A percentile compares a stretch with the other conserved stretches of the same genome.
Evolutionary conservation across 2,329 filamentous ascomycete species (phyloP).

Genomic region (Didymella exigua): DNA sequence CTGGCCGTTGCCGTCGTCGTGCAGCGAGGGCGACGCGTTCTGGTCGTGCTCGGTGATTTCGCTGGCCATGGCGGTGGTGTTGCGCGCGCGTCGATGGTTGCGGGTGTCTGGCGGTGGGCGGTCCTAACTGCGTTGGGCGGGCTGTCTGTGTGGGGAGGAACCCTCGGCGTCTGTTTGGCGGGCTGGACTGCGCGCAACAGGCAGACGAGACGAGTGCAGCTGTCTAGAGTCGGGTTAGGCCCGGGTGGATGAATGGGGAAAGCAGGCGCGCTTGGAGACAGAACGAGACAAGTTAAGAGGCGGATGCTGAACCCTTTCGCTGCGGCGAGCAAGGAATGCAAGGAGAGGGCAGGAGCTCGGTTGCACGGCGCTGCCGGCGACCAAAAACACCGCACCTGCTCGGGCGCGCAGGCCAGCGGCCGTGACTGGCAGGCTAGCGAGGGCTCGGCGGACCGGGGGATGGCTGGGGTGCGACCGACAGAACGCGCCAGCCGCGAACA

Average conservation of each 20-base stretch:
- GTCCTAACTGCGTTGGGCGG: slow-evolving; percentile 50
- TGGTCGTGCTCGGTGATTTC: slow-evolving; percentile 59
- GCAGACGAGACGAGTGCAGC: slow-evolving; percentile 20
- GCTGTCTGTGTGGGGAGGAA: slow-evolving; percentile 44
- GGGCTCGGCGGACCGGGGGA: slow-evolving; percentile 15
- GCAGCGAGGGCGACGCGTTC: slow-evolving; percentile 56
- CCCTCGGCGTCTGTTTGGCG: slow-evolving; percentile 30
- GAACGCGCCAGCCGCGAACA: slow-evolving; percentile 14
- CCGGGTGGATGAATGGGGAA: slow-evolving; percentile 45
- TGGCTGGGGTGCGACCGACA: slow-evolving; percentile 20
- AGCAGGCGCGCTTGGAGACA: slow-evolving; percentile 44
- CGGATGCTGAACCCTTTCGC: slow-evolving; percentile 41
- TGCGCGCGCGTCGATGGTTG: slow-evolving; percentile 33
- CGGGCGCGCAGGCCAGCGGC: slow-evolving; percentile 14
- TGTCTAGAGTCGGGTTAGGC: slow-evolving; percentile 39
- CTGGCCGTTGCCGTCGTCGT: slow-evolving; percentile 59
- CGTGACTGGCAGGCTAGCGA: slow-evolving; percentile 14
- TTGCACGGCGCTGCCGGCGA: slow-evolving; percentile 33
- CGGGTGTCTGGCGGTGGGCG: slow-evolving; percentile 44
- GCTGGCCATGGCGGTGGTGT: slow-evolving; percentile 54
- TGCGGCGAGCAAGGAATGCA: slow-evolving; percentile 46
- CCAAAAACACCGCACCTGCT: slow-evolving; percentile 21
- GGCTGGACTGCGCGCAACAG: slow-evolving; percentile 39
- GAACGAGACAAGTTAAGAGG: slow-evolving; percentile 41
- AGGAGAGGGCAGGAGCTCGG: slow-evolving; percentile 40